Evolutionary conservation across 257 asterid species (phyloP), one percentile per base, ranked within the genome.

Genomic region (Ocimum tenuiflorum): DNA sequence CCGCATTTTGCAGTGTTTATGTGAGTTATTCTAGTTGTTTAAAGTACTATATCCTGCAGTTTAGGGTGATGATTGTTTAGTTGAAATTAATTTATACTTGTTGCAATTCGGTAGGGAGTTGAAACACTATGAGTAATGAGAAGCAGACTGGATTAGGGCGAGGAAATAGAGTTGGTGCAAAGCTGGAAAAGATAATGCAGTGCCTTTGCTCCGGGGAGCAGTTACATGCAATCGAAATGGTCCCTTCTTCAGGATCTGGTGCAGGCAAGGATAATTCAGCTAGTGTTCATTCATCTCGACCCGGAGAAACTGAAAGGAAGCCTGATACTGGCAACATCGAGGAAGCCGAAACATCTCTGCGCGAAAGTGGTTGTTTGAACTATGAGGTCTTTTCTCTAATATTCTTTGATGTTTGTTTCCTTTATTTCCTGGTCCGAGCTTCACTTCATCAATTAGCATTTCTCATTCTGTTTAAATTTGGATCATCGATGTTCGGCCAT

Each of bases 311-410:
- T n/a, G 90, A 76, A 67, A 74, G 63, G 67, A 88, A 82, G 76
- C 81, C 80, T 13, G 96, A 83, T 59, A 75, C 79, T 36, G 94
- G 94, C 59, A 89, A 89, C 70, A 87, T 92, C 24, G 96, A 87
- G 78, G 97, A 87, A 77, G 96, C 98, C 9, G 98, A 92, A 69
- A 69, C 86, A 18, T 87, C 97, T 1, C 73, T 92, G 68, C 91
- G 96, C 6, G 97, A 87, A 81, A 89, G 85, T 49, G 88, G 95
- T 55, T 75, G 80, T 78, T 67, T 89, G 35, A 92, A 89, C 76
- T 82, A 87, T 39, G 96, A 92, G 97, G 97, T 87, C 57, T 38
- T 38, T n/a, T 59, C 70, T 71, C 39, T 68, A 12, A 29, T 19
- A 23, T n/a, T 43, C 27, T 33, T 58, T 72, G 58, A 22, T 13